These are phyloP conservation scores for Salvia miltiorrhiza DNA, from an alignment of 257 asterid species.

Conservation along the genomic window DNA sequence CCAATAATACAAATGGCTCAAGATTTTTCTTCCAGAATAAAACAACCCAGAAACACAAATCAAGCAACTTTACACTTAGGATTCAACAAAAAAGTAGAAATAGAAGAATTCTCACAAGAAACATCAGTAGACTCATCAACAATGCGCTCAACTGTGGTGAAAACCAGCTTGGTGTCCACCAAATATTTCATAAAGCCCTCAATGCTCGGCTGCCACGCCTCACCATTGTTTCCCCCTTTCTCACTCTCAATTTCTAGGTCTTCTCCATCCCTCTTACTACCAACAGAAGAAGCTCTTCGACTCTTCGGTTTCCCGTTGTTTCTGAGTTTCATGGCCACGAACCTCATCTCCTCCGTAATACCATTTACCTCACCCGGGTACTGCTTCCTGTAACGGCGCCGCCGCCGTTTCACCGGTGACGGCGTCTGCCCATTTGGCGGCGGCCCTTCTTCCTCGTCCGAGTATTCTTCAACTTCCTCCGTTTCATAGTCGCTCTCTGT, in stretches of 20 bases:
- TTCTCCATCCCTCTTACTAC: not conserved
- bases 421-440: conserved; percentile 23
- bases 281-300: not conserved
- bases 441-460: conserved; percentile 25
- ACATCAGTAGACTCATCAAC: conserved; percentile 90
- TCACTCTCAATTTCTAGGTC: conserved; percentile 21
- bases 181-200: conserved; percentile 78
- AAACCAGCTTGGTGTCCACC: conserved; percentile 81
- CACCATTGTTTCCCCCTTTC: conserved; percentile 25
- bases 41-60: not conserved
- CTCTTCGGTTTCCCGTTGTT: conserved; percentile 37
- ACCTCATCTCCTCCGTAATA: conserved; percentile 91
- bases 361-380: conserved; percentile 85
- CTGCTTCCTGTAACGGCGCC: conserved; percentile 70
- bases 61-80: not conserved
- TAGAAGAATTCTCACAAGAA: conserved; percentile 47
- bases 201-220: conserved; percentile 69
- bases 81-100: not conserved
- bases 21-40: not conserved
- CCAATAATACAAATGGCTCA: not conserved
- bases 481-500: conserved; percentile 45
- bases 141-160: conserved; percentile 76
- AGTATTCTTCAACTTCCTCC: conserved; percentile 31
- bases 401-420: conserved; percentile 42
- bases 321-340: conserved; percentile 82